Evolutionary conservation across 805 yeast species (phyloP).

Genomic region (Kodamaea restingae): DNA sequence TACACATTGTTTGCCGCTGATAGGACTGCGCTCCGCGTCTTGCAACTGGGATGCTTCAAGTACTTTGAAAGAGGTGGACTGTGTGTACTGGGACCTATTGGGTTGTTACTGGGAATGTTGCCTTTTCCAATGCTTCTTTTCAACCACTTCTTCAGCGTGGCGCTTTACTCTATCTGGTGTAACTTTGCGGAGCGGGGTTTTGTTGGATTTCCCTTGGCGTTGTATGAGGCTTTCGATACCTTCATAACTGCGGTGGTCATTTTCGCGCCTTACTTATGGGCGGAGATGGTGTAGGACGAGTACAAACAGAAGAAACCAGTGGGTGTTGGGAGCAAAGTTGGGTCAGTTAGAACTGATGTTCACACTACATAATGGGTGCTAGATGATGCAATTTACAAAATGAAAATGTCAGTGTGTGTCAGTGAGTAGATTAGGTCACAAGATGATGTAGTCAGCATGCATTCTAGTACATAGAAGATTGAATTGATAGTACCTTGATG

Average conservation of each 20-base stretch:
- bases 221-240: slow-evolving; percentile 64
- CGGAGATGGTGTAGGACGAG: slow-evolving; percentile 35
- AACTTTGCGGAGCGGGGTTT: slow-evolving; percentile 67
- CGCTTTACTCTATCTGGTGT: slow-evolving; percentile 71
- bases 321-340: too few species aligned
- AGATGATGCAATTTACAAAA: too few species aligned
- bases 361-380: too few species aligned
- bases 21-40: slow-evolving; percentile 52
- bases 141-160: slow-evolving; percentile 86
- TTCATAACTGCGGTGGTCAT: slow-evolving; percentile 71
- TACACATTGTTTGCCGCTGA: slow-evolving; percentile 90
- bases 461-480: too few species aligned
- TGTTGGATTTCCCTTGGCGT: slow-evolving; percentile 62
- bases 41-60: slow-evolving; percentile 85
- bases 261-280: slow-evolving; percentile 72
- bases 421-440: too few species aligned
- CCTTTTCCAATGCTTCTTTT: slow-evolving; percentile 74
- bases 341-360: too few species aligned
- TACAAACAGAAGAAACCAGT: neutral
- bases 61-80: slow-evolving; percentile 85
- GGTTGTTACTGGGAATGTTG: slow-evolving; percentile 74
- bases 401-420: too few species aligned
- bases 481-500: too few species aligned
- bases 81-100: slow-evolving; percentile 73
- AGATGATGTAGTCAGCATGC: too few species aligned